Percentiles rank a stretch among this genome's conserved stretches.
Evolutionary conservation across 164 flowering plant genomes (phyloP).

Genomic region (Akebia trifoliata): DNA sequence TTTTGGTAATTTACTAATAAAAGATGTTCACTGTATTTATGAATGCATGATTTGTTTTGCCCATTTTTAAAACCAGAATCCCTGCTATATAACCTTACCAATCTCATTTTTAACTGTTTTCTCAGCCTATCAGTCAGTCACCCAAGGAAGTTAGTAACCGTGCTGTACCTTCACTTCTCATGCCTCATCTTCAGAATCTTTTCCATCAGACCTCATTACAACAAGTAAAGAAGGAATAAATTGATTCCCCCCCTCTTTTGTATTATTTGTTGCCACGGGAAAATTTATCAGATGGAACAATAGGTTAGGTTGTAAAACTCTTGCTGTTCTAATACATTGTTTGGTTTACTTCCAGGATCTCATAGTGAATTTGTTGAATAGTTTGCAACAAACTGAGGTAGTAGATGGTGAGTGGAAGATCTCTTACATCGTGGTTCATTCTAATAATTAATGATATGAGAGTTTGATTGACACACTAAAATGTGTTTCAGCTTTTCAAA

Average conservation of each 20-base stretch:
- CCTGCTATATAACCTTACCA: neutral
- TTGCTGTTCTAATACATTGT: constrained; percentile 6
- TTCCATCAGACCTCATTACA: constrained; percentile 84
- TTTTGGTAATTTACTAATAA: too few relatives aligned
- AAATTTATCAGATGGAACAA: too few relatives aligned
- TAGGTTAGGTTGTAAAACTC: constrained; percentile 64
- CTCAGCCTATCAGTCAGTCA: constrained; percentile 41
- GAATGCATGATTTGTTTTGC: neutral
- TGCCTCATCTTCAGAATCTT: constrained; percentile 88
- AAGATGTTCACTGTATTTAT: too few relatives aligned
- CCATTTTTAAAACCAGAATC: neutral
- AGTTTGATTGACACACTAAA: constrained; percentile 6
- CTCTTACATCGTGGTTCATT: neutral
- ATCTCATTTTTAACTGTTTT: constrained; percentile 4
- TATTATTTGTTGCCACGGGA: too few relatives aligned
- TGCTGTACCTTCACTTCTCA: constrained; percentile 46
- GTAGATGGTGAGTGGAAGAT: constrained; percentile 58
- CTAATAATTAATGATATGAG: neutral
- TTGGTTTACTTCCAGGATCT: constrained; percentile 54
- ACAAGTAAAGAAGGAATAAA: constrained; percentile 47
- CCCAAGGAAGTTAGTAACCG: constrained; percentile 43
- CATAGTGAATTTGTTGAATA: constrained; percentile 57
- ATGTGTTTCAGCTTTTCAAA: constrained; percentile 54
- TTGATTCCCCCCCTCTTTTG: too few relatives aligned
- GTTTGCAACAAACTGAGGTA: constrained; percentile 65